Evolutionary conservation across 805 yeast species (phyloP).

Genomic region (Starmerella lactis-condensi): DNA sequence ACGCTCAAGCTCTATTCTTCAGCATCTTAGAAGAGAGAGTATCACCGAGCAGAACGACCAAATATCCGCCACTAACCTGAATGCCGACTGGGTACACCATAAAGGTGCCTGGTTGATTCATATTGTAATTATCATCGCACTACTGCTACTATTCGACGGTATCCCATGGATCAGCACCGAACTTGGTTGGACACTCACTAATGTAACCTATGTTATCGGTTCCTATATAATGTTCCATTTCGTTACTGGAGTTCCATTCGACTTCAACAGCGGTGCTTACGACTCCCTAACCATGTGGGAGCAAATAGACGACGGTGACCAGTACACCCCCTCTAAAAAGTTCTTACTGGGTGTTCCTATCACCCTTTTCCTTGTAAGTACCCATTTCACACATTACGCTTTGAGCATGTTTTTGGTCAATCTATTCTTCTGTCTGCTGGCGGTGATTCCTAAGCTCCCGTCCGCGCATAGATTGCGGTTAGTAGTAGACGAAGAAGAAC

Average conservation of each 20-base stretch:
- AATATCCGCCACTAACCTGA: conserved; percentile 68
- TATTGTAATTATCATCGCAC: conserved; percentile 55
- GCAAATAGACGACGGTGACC: conserved; percentile 88
- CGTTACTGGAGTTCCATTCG: conserved; percentile 93
- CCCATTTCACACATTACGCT: conserved; percentile 81
- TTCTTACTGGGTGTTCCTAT: conserved; percentile 87
- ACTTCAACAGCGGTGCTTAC: conserved; percentile 83
- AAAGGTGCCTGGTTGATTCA: conserved; percentile 93
- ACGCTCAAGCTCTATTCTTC: conserved; percentile 74
- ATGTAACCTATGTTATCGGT: conserved; percentile 74
- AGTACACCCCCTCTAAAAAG: conserved; percentile 90
- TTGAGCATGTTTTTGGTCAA: conserved; percentile 60
- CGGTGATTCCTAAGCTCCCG: conserved; percentile 83
- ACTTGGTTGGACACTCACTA: conserved; percentile 86
- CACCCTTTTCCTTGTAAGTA: conserved; percentile 61
- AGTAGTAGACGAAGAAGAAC: conserved; percentile 16
- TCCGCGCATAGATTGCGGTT: conserved; percentile 23
- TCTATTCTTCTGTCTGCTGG: conserved; percentile 62
- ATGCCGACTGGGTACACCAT: conserved; percentile 89
- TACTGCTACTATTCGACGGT: conserved; percentile 61
- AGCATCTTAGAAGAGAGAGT: conserved; percentile 84
- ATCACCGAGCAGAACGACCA: conserved; percentile 86
- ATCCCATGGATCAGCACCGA: conserved; percentile 67
- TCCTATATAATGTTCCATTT: conserved; percentile 91
- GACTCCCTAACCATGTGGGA: conserved; percentile 98